Evolutionary conservation across 768 basidiomycete genomes (phyloP).

Genomic region (Trametes coccinea): DNA sequence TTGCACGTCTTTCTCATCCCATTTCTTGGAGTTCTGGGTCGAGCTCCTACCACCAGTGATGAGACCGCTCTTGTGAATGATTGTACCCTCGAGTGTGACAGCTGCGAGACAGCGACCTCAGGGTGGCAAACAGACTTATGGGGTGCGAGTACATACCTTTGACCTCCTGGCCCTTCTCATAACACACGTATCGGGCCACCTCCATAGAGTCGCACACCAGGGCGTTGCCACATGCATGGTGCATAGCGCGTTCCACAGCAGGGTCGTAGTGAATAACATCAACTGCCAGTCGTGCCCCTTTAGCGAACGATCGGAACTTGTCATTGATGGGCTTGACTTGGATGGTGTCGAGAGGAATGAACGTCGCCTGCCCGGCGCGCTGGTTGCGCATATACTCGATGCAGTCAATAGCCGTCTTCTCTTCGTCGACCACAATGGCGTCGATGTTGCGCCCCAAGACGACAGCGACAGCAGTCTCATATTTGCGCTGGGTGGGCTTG

Average conservation of each 20-base stretch:
- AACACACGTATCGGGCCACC: slow-evolving; percentile 85
- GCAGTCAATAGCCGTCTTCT: slow-evolving; percentile 96
- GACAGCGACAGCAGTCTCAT: slow-evolving; percentile 88
- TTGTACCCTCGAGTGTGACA: slow-evolving; percentile 93
- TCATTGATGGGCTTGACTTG: slow-evolving; percentile 93
- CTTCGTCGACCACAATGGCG: slow-evolving; percentile 93
- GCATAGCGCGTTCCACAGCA: slow-evolving; percentile 89
- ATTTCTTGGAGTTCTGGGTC: slow-evolving; percentile 76
- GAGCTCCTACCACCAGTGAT: slow-evolving; percentile 94
- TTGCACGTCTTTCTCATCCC: slow-evolving; percentile 93
- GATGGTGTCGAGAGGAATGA: slow-evolving; percentile 97
- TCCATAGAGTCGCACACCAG: slow-evolving; percentile 96
- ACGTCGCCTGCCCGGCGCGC: slow-evolving; percentile 93
- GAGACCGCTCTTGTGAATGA: slow-evolving; percentile 96
- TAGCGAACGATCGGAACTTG: slow-evolving; percentile 89
- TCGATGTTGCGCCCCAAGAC: slow-evolving; percentile 94
- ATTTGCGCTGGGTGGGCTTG: slow-evolving; percentile 90
- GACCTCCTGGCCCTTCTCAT: slow-evolving; percentile 93
- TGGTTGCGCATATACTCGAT: slow-evolving; percentile 98
- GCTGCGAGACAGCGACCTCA: slow-evolving; percentile 45
- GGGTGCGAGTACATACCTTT: slow-evolving; percentile 63
- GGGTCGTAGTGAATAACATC: slow-evolving; percentile 66
- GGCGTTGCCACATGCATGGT: slow-evolving; percentile 94
- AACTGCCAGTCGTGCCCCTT: slow-evolving; percentile 62
- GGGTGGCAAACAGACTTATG: no score